Conservation (phyloP, 176 grass and related monocot genomes). For the Dactylis glomerata region DNA sequence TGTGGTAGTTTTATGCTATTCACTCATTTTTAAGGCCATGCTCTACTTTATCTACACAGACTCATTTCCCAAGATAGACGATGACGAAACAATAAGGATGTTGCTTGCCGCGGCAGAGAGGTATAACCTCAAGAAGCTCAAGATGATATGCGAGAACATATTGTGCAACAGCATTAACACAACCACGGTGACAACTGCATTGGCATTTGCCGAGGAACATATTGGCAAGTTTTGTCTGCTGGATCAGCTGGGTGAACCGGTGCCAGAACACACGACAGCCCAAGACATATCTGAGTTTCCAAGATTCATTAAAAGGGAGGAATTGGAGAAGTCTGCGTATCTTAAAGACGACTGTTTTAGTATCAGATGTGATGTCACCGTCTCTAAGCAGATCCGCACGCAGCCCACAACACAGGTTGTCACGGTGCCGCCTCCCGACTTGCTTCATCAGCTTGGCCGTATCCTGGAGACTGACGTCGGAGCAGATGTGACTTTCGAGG, state of each 20-base stretch:
- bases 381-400: neutral
- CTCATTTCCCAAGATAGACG: neutral
- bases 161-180: neutral
- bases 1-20: too few species aligned
- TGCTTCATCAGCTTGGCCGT: neutral
- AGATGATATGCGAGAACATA: neutral
- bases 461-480: neutral
- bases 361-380: neutral
- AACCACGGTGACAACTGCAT: neutral
- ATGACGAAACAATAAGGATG: neutral
- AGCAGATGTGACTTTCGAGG: neutral
- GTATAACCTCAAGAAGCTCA: neutral
- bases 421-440: neutral
- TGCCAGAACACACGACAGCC: neutral
- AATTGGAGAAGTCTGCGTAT: neutral
- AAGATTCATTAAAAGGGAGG: neutral
- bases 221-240: neutral
- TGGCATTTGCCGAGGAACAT: neutral
- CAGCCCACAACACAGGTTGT: neutral
- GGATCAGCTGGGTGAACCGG: neutral
- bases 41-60: neutral
- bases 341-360: neutral
- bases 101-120: neutral
- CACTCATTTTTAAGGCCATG: neutral
- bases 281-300: neutral